Base-by-base conservation (phyloP, 192 early-diverging fungal species). In the Oehlia diaphana region DNA sequence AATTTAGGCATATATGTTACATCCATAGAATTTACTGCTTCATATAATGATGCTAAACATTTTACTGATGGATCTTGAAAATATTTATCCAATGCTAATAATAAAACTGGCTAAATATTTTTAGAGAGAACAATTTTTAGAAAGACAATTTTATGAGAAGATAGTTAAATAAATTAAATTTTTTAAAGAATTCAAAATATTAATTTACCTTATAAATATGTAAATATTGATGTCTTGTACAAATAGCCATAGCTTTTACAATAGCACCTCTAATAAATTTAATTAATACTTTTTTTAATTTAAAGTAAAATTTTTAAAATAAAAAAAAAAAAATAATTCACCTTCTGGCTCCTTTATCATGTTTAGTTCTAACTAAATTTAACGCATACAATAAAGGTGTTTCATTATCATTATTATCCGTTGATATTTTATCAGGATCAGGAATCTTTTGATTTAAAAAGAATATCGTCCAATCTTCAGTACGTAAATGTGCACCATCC, bases 381-480 rank as follows among this genome's bases (percentile, higher is more conserved):
- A 97, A 88, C n/a, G 95, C 95, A 80, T 97, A 94, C n/a, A 96
- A 82, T 33, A 96, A 86, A 23, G 94, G 93, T 26, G 89, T 89
- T 14, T 90, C 86, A 49, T 83, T 83, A 13, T 81, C 84, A 14
- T 80, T 66, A 23, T 78, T 47, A 8, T 69, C 65, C 14, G 63
- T 67, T 44, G 82, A 83, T 3, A 82, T 82, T 61, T 87, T 84
- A 74, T 87, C 86, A 12, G 83, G 83, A 62, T 87, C 86, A 28
- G 88, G 86, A 74, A 88, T 89, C 26, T 77, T 87, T 77, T 92
- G 92, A 84, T 98, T 98, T 26, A 98, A 83, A 70, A 96, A 94
- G 76, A 98, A 97, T 79, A 95, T 91, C 23, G 96, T 97, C 95
- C 95, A 96, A 85, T 98, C 96, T 79, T 95, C 94, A 62, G 95